Evolutionary conservation across 1,284 basidiomycete genomes (phyloP), one percentile per base, ranked within the genome.

Genomic region (Ceratobasidium sp.): DNA sequence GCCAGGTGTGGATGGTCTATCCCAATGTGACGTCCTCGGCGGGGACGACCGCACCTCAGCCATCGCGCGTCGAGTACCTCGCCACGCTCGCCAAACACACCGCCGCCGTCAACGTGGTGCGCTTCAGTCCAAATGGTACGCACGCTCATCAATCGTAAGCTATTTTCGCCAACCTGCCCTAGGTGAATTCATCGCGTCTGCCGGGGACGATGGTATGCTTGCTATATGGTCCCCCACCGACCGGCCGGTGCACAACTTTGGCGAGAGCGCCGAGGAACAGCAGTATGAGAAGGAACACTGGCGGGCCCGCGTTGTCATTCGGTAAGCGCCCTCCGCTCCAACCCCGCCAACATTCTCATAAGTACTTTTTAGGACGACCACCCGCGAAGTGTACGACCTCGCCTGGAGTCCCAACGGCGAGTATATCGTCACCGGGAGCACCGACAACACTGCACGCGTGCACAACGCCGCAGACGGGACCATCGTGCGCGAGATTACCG

Each of bases 381-480:
- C 90, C 14, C 95, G 95, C 88, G 96, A 98, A 82, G 95, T 99
- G 13, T 98, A 99, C 81, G 97, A 99, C 81, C 85, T 99, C 58
- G 94, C 96, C 0, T 99, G 97, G 97, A 96, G 94, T 77, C 98
- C 98, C 0, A 92, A 93, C 29, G 95, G 96, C 59, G 94, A 97
- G 78, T 96, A 94, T 77, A 88, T 99, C 75, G 89, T 98, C 65
- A 92, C 95, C 14, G 97, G 97, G 9, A 96, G 95, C 79, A 98
- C 97, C 3, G 98, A 99, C 82, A 98, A 98, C 80, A 93, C 92
- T 1, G 96, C 96, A 0, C 86, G 95, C 59, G 90, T 98, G 72
- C 96, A 93, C 82, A 88, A 90, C 24, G 86, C 90, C 1, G 84
- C 83, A 22, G 93, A 96, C 80, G 95, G 93, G 53, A 91, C 92